Evolutionary conservation across 257 asterid genomes (phyloP).

Genomic region (Solanum paucissectum): DNA sequence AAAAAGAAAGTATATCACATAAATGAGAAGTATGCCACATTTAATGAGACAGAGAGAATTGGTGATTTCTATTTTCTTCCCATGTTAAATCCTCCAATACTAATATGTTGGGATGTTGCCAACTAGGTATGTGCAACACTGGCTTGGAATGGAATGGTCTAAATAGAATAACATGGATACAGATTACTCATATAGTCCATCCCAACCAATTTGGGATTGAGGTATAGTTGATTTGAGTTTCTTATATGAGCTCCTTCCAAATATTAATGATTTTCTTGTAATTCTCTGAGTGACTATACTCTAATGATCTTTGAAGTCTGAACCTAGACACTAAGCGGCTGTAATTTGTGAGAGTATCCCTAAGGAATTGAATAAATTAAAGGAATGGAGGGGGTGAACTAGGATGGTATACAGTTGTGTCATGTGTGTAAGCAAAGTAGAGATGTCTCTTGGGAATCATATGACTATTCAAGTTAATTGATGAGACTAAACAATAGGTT

Average conservation of each 20-base stretch:
- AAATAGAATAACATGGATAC: neutral
- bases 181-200: neutral
- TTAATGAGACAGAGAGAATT: neutral
- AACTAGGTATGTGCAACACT: neutral
- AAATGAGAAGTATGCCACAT: neutral
- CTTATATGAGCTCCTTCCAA: neutral
- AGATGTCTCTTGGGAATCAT: neutral
- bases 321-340: neutral
- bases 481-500: neutral
- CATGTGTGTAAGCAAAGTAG: neutral
- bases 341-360: neutral
- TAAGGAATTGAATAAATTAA: neutral
- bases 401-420: neutral
- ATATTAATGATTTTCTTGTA: neutral
- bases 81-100: neutral
- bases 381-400: neutral
- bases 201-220: neutral
- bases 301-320: neutral
- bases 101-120: neutral
- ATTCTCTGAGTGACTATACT: neutral
- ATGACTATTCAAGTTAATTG: neutral
- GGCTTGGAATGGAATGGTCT: neutral
- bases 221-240: neutral
- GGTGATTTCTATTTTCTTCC: neutral
- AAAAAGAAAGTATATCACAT: neutral